Evolutionary conservation across 352 stramenopile genomes (phyloP), one percentile per base, ranked within the genome.

Genomic region (Pythium inflatum): DNA sequence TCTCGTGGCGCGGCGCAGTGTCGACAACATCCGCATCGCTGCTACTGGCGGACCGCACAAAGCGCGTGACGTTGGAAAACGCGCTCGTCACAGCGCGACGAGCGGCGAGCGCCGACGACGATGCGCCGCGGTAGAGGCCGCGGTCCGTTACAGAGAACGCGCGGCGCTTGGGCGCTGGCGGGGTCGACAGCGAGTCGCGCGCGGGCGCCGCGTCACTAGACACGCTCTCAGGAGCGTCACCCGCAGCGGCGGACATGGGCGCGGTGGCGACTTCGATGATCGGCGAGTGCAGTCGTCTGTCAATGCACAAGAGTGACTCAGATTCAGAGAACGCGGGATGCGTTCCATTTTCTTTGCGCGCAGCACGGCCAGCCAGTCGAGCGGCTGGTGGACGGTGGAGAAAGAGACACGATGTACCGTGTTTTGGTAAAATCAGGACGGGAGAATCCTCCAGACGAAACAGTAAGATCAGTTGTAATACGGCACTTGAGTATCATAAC

Each of bases 91-190:
- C 62, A 2, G 79, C 77, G 40, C 50, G 74, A 14, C 64, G 65
- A n/a, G 65, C 60, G 13, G 74, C 72, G 9, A 70, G 79, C 6
- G 78, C 68, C 49, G 73, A 78, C 12, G 66, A 61, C 2, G 76
- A 75, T 51, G 34, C 67, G 56, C 36, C 66, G 62, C 49, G 65
- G 68, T 38, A 80, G 75, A 62, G 53, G 4, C 43, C 46, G 30
- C 77, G 65, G 68, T 90, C 82, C n/a, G 72, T 76, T 14, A 89
- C 61, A 8, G 82, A 90, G 22, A 78, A 74, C 2, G 82, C 76
- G 56, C 82, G 82, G 55, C 82, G 82, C 62, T 92, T 92, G 68
- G 69, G 46, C n/a, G 69, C 49, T 30, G 62, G 49, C 48, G 62
- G 62, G 45, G 57, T 46, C 13, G 59, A 40, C 13, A 64, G 59